Base-by-base conservation (phyloP, 441 rosid genomes). In the Eruca vesicaria region DNA sequence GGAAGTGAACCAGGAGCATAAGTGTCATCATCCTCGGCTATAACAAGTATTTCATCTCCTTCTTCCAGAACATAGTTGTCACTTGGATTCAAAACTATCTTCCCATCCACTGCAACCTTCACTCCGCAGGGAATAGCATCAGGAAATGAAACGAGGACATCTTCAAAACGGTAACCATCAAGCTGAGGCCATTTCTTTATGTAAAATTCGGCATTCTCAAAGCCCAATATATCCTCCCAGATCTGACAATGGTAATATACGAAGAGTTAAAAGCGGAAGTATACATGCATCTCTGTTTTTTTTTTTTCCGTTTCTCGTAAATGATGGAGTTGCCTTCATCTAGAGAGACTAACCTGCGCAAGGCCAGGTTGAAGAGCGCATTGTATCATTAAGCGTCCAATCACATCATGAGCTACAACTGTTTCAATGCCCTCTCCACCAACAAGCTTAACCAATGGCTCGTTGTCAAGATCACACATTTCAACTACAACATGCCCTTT, bases 401-500 rank as follows among this genome's bases (percentile, higher is more conserved):
- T 94, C 80, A 92, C 98, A 85, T 90, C 97, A 84, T 92, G 98
- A 9, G 98, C 97, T 75, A 88, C 98, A 80, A 92, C 94, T 35
- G 98, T 92, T 88, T 94, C 97, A 63, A 89, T 85, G 32, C 85
- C 90, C 50, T 90, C 97, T 77, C 97, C 98, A 77, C 98, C 97
- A 78, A 94, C 98, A 86, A 92, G 98, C 88, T 92, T 94, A 76
- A 94, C 97, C 68, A 94, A 82, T 66, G 97, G 98, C 80, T 94
- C 98, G 74, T 94, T 94, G 83, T 92, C 97, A 53, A 94, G 84
- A 83, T 94, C 98, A 82, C 97, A 88, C 92, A 94, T 89, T 87
- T 94, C 98, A 33, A 92, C 95, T 48, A 92, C 98, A 76, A 94
- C 94, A 82, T 94, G 98, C 11, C 97, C 94, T 45, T 72, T 88